phyloP scores from a whole-genome alignment of 2,329 filamentous ascomycete genomes.

The Neopestalotiopsis rosae region DNA sequence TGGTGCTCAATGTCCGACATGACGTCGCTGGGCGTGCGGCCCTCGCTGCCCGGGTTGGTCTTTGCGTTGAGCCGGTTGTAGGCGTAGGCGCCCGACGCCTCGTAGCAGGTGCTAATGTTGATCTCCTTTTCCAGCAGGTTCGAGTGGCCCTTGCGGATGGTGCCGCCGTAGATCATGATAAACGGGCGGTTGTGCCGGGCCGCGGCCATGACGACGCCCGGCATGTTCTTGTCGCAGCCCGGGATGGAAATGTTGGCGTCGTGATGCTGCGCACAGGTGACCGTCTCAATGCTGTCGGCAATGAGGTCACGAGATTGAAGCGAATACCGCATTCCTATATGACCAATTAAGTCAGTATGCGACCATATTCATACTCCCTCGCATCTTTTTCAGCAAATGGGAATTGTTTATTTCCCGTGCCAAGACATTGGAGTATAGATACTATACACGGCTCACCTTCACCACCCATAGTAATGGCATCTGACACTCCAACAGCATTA shows the following conservation, averaged over 20 bases:
- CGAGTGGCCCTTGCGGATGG: constrained; percentile 83
- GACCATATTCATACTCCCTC: too few relatives aligned
- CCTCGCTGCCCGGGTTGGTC: constrained; percentile 62
- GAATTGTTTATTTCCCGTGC: too few relatives aligned
- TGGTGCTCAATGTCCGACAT: constrained; percentile 80
- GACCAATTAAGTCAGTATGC: too few relatives aligned
- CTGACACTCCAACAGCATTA: constrained; percentile 86
- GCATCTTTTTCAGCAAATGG: too few relatives aligned
- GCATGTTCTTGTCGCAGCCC: constrained; percentile 99
- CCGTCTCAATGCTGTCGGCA: constrained; percentile 96
- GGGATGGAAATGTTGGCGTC: constrained; percentile 96
- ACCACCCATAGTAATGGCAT: constrained; percentile 94
- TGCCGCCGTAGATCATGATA: constrained; percentile 92
- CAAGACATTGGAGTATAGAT: not conserved
- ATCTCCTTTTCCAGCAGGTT: constrained; percentile 75
- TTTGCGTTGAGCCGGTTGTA: constrained; percentile 78
- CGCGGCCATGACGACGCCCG: constrained; percentile 86
- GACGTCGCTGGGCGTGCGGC: constrained; percentile 75
- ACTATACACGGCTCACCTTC: constrained; percentile 64
- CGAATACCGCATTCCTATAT: constrained; percentile 86
- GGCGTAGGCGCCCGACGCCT: constrained; percentile 81
- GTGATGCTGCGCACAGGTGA: constrained; percentile 99
- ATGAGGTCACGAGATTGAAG: constrained; percentile 91
- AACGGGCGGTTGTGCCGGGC: constrained; percentile 88
- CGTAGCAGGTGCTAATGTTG: constrained; percentile 87